Base-by-base conservation (phyloP, 2,329 filamentous ascomycete species). In the Ascochyta pisi region DNA sequence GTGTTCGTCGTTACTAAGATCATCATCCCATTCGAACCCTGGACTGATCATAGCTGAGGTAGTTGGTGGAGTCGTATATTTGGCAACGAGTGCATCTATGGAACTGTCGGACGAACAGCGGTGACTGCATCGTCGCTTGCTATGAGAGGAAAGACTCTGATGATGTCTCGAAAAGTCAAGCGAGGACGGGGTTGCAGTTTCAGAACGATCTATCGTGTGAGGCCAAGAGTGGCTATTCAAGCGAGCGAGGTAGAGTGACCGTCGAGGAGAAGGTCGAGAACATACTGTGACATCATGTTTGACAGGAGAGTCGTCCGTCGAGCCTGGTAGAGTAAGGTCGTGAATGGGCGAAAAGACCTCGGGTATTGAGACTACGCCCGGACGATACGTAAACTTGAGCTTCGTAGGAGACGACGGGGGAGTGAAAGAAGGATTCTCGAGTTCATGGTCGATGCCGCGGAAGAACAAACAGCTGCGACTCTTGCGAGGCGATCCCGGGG, bases 401-500 rank as follows among this genome's bases (percentile, higher is more conserved):
- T 70, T 71, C 6, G 49, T 63, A 58, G 70, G 69, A 51, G 71
- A 70, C 37, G 54, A 49, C 47, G 66, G 62, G 44, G 67, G 60
- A 7, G 61, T 64, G 35, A 60, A 38, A 37, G 60, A 33, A 38
- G 56, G 43, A 26, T 35, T 16, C 15, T 60, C 54, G 24, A 45
- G 15, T 15, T 45, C 54, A 43, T 41, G 38, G 24, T 64, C 54
- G 41, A 62, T 31, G 13, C 62, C 45, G 37, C 61, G 64, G 42
- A 67, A 61, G 53, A 67, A 66, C 27, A 67, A 31, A 54, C 66
- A 71, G 55, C 64, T 71, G 44, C 54, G 65, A 47, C 59, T 59
- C 49, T 71, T 73, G 44, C 68, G 65, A 47, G 70, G 69, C 43
- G 73, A 76, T 33, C 47, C 45, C 7, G 72, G 71, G 37, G 67